phyloP scores from a whole-genome alignment of 1,139 yeast species.

The Saccharomycopsis hybrid region DNA sequence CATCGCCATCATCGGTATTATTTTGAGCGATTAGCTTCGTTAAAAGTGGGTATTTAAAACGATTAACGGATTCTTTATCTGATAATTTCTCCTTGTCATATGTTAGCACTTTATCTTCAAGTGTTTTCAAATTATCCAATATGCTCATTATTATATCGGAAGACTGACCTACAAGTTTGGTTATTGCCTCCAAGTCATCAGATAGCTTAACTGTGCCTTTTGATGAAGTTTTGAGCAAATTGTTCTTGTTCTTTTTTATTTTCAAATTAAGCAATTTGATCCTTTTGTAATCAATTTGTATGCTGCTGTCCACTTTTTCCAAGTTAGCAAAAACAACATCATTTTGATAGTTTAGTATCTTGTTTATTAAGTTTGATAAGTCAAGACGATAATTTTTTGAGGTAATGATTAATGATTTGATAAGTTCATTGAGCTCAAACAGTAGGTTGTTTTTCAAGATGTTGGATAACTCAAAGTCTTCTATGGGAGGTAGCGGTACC shows the following conservation, averaged over 20 bases:
- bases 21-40: slow-evolving; percentile 10
- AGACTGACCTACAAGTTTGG: neutral
- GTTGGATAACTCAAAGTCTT: slow-evolving; percentile 13
- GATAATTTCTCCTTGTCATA: slow-evolving; percentile 12
- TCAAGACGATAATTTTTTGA: slow-evolving; percentile 16
- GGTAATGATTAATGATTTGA: slow-evolving; percentile 18
- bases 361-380: slow-evolving; percentile 15
- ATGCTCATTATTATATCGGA: slow-evolving; percentile 4
- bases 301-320: slow-evolving; percentile 6
- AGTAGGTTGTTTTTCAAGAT: slow-evolving; percentile 11
- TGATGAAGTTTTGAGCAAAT: neutral
- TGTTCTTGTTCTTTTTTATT: slow-evolving; percentile 4
- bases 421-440: slow-evolving; percentile 15
- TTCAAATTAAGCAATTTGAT: slow-evolving; percentile 12
- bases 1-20: slow-evolving; percentile 5
- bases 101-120: slow-evolving; percentile 12
- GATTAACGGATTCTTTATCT: slow-evolving; percentile 9
- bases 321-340: slow-evolving; percentile 11
- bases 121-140: slow-evolving; percentile 7
- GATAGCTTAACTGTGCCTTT: neutral
- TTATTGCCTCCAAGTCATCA: slow-evolving; percentile 8
- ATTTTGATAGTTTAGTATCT: slow-evolving; percentile 15
- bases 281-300: slow-evolving; percentile 7
- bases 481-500: slow-evolving; percentile 12
- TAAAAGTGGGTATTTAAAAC: slow-evolving; percentile 18